These are phyloP conservation scores for Sungouiozyma intestinalis DNA, from an alignment of 805 yeast genomes.

Conservation along the genomic window DNA sequence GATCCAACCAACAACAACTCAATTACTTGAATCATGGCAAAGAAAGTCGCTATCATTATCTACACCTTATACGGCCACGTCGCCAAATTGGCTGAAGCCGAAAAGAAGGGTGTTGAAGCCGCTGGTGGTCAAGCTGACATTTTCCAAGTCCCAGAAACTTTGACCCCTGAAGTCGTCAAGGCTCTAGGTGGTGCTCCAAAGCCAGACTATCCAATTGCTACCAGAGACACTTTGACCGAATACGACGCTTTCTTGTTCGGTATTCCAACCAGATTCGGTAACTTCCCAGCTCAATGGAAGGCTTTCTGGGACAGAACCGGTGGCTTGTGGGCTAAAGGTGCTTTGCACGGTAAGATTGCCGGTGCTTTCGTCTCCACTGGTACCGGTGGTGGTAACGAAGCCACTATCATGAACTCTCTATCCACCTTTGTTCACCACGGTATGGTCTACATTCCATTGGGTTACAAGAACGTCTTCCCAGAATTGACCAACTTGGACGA, in stretches of 20 bases:
- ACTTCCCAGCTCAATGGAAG: constrained; percentile 66
- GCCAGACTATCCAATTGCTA: constrained; percentile 55
- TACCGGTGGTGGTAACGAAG: constrained; percentile 80
- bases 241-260: constrained; percentile 83
- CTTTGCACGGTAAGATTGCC: constrained; percentile 61
- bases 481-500: constrained; percentile 47
- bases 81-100: constrained; percentile 55
- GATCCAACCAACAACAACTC: neutral
- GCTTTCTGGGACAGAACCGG: constrained; percentile 74
- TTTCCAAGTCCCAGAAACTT: constrained; percentile 74
- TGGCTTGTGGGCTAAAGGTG: constrained; percentile 68
- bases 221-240: constrained; percentile 43
- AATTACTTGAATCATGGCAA: constrained; percentile 4
- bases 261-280: constrained; percentile 79
- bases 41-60: constrained; percentile 60
- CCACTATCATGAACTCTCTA: constrained; percentile 52
- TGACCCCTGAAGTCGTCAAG: constrained; percentile 48
- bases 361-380: constrained; percentile 69
- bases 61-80: constrained; percentile 79
- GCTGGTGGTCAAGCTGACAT: constrained; percentile 64
- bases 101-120: constrained; percentile 56
- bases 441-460: constrained; percentile 69
- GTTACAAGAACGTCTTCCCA: constrained; percentile 49
- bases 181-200: constrained; percentile 54
- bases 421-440: constrained; percentile 72